Percentiles rank a stretch among this genome's conserved stretches.
These are phyloP conservation scores for Brassica nigra DNA, from an alignment of 345 rosid species.

Conservation along the genomic window DNA sequence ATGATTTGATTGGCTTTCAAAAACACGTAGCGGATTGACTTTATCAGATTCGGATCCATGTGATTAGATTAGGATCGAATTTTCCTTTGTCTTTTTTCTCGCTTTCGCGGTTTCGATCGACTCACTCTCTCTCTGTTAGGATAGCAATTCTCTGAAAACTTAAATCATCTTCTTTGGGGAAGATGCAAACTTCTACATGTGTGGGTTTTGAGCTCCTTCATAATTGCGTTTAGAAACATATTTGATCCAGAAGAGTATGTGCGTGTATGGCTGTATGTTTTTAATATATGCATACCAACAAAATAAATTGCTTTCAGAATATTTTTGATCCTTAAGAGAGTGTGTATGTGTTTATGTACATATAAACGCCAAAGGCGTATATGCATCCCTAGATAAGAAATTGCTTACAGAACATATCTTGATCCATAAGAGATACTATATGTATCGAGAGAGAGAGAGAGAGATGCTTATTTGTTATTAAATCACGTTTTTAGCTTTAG, in stretches of 20 bases:
- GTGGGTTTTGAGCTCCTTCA: background rate
- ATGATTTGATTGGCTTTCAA: background rate
- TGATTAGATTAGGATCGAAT: background rate
- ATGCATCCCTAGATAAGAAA: background rate
- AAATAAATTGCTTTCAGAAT: background rate
- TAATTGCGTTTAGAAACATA: background rate
- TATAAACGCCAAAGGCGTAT: background rate
- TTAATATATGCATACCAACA: too few species aligned
- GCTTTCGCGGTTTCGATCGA: background rate
- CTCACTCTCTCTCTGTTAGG: background rate
- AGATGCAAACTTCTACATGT: background rate
- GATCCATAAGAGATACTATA: background rate
- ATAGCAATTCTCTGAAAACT: constrained; percentile 10
- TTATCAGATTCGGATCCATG: constrained; percentile 10
- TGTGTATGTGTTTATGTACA: background rate
- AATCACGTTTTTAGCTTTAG: background rate
- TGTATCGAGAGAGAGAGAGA: background rate
- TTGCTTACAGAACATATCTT: background rate
- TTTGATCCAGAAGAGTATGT: background rate
- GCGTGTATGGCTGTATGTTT: background rate
- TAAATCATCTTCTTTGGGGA: constrained; percentile 12
- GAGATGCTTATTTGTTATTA: background rate
- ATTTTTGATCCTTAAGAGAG: background rate
- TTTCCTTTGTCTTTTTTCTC: background rate
- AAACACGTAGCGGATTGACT: background rate